Conservation (phyloP, 2,329 filamentous ascomycete species). For the Cordyceps pruinosa region DNA sequence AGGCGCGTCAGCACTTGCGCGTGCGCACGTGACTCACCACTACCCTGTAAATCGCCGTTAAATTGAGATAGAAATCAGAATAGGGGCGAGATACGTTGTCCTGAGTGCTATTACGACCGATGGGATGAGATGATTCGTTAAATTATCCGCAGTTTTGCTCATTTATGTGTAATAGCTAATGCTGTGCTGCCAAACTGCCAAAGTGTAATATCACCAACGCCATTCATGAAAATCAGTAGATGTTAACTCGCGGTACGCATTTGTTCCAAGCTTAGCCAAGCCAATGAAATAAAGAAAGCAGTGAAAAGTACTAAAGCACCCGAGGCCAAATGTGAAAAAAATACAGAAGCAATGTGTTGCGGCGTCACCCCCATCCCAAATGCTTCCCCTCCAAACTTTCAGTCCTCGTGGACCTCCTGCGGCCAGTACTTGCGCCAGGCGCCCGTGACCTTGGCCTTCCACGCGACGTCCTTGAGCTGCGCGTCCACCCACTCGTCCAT, state of each 20-base stretch:
- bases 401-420: not conserved
- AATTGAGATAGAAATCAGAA: no score
- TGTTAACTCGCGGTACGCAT: no score
- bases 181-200: not conserved
- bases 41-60: not conserved
- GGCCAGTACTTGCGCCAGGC: not conserved
- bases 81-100: no score
- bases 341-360: not conserved
- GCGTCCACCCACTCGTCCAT: constrained; percentile 20
- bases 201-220: not conserved
- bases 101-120: no score
- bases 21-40: not conserved
- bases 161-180: no score
- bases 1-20: not conserved
- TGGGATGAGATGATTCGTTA: no score
- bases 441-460: constrained; percentile 17
- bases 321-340: no score
- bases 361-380: not conserved
- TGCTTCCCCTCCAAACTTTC: not conserved
- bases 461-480: constrained; percentile 21
- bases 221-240: no score
- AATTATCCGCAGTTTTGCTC: no score
- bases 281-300: no score
- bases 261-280: no score
- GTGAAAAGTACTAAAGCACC: no score